Percentiles rank a stretch among this genome's conserved stretches.
These are phyloP conservation scores for Cadophora gregata DNA, from an alignment of 2,329 filamentous ascomycete genomes.

Conservation along the genomic window DNA sequence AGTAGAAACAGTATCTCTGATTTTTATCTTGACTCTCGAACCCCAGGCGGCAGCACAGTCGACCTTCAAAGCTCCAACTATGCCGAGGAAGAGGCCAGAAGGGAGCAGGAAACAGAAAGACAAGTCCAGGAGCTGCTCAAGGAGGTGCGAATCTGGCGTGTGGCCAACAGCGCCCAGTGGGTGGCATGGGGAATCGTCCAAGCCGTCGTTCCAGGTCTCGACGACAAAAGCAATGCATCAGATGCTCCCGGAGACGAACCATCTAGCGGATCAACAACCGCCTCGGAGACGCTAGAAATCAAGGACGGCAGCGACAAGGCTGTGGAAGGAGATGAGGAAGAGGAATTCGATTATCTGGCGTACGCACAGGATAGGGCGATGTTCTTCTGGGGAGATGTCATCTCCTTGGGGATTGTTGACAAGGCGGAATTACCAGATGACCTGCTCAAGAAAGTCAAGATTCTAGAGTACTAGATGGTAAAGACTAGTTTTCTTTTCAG, in stretches of 20 bases:
- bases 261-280: background rate
- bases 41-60: slow-evolving; percentile 59
- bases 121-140: slow-evolving; percentile 74
- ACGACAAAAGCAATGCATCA: slow-evolving; percentile 24
- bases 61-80: slow-evolving; percentile 40
- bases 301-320: slow-evolving; percentile 27
- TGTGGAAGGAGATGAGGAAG: slow-evolving; percentile 44
- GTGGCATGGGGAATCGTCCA: slow-evolving; percentile 97
- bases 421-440: slow-evolving; percentile 76
- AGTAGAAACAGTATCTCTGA: slow-evolving; percentile 38
- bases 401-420: slow-evolving; percentile 76
- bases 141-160: slow-evolving; percentile 84
- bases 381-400: slow-evolving; percentile 93
- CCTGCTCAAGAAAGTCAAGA: slow-evolving; percentile 70
- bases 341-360: slow-evolving; percentile 88
- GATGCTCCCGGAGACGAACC: slow-evolving; percentile 11
- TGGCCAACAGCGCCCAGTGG: slow-evolving; percentile 89
- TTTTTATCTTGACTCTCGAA: slow-evolving; percentile 83
- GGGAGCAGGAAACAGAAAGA: slow-evolving; percentile 68
- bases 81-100: slow-evolving; percentile 62
- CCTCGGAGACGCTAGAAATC: slow-evolving; percentile 15
- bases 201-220: slow-evolving; percentile 79
- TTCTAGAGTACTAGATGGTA: slow-evolving; percentile 63
- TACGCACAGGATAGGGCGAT: slow-evolving; percentile 90
- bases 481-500: background rate